Conservation (phyloP, 2,329 filamentous ascomycete genomes). For the Talaromyces sp. region DNA sequence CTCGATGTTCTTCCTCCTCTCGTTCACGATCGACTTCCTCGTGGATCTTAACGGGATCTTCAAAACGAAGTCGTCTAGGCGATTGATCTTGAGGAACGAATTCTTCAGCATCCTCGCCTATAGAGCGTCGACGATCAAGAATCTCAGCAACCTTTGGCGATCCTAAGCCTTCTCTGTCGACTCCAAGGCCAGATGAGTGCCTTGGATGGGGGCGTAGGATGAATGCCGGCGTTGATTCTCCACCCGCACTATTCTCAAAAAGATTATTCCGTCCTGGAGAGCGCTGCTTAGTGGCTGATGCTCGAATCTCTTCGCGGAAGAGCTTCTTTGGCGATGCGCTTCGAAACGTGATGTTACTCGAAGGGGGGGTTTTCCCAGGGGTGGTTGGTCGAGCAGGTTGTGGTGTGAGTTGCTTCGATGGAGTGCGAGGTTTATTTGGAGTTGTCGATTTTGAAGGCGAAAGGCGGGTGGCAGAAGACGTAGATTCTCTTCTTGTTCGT, state of each 20-base stretch:
- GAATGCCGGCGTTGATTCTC: slow-evolving; percentile 57
- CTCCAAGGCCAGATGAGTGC: slow-evolving; percentile 62
- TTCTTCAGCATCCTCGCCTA: slow-evolving; percentile 59
- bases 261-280: slow-evolving; percentile 35
- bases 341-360: slow-evolving; percentile 41
- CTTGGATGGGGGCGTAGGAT: slow-evolving; percentile 58
- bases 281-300: slow-evolving; percentile 31
- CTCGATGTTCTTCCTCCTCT: slow-evolving; percentile 56
- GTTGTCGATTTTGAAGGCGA: slow-evolving; percentile 32
- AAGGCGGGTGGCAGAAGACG: slow-evolving; percentile 41
- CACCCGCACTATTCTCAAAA: slow-evolving; percentile 51
- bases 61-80: slow-evolving; percentile 54
- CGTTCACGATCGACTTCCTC: slow-evolving; percentile 59
- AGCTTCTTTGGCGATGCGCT: slow-evolving; percentile 47
- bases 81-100: slow-evolving; percentile 53
- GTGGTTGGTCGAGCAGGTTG: slow-evolving; percentile 41
- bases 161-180: slow-evolving; percentile 65
- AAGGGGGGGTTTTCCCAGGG: slow-evolving; percentile 47
- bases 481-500: slow-evolving; percentile 44
- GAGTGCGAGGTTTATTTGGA: slow-evolving; percentile 34
- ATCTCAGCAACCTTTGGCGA: slow-evolving; percentile 69
- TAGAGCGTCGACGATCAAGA: slow-evolving; percentile 65
- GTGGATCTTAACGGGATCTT: slow-evolving; percentile 59
- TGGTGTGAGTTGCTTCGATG: slow-evolving; percentile 41
- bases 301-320: slow-evolving; percentile 37